phyloP scores from a whole-genome alignment of 2,329 filamentous ascomycete genomes.

The Domatiomyces globalis region DNA sequence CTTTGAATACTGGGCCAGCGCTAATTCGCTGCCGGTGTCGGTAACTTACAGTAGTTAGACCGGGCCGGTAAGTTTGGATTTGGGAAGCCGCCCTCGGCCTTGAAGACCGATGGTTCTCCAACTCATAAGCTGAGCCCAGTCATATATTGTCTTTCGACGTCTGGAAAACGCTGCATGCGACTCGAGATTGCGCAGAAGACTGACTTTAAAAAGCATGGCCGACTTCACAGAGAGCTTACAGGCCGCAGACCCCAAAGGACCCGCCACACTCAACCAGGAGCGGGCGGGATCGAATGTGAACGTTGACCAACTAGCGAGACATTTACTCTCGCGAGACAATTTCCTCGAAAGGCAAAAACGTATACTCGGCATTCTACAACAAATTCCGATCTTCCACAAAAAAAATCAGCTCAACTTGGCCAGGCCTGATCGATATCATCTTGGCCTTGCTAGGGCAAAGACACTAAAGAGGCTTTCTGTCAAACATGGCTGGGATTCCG shows the following conservation, averaged over 20 bases:
- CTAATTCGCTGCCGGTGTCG: neutral
- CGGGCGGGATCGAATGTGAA: constrained; percentile 31
- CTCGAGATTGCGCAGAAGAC: constrained; percentile 33
- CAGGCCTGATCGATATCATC: constrained; percentile 37
- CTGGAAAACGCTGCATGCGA: constrained; percentile 22
- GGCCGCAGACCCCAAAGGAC: constrained; percentile 32
- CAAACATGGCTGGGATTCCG: constrained; percentile 32
- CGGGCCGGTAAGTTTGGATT: neutral
- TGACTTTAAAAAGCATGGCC: constrained; percentile 29
- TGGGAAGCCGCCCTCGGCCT: neutral
- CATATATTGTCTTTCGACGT: constrained; percentile 27
- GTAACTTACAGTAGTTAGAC: neutral
- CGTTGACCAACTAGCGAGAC: constrained; percentile 30
- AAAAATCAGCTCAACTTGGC: constrained; percentile 36
- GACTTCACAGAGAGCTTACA: constrained; percentile 35
- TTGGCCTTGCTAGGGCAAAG: constrained; percentile 39
- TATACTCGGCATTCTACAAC: constrained; percentile 30
- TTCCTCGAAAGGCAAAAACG: constrained; percentile 35
- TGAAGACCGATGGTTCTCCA: constrained; percentile 16
- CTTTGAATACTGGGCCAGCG: neutral
- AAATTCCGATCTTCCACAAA: constrained; percentile 35
- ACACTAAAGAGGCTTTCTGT: constrained; percentile 32
- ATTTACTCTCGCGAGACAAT: constrained; percentile 33
- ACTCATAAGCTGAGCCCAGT: constrained; percentile 21
- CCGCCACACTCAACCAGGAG: constrained; percentile 32